Conservation (phyloP, 1,284 basidiomycete species). For the Ganoderma multipileum region DNA sequence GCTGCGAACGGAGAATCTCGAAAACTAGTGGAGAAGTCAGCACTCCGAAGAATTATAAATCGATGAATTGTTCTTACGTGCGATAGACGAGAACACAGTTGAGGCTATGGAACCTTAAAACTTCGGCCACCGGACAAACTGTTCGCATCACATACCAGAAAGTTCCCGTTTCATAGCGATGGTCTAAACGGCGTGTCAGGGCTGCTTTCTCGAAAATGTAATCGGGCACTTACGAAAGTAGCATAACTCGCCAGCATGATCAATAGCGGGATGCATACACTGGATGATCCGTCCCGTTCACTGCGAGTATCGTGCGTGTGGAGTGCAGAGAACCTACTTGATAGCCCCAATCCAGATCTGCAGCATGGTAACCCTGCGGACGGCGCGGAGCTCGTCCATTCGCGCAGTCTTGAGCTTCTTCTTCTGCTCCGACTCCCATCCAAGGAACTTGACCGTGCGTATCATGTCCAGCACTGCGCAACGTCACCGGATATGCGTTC, state of each 20-base stretch:
- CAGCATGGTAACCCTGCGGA: constrained; percentile 6
- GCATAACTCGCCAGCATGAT: constrained; percentile 75
- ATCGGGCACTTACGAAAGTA: constrained; percentile 48
- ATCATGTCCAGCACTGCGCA: constrained; percentile 17
- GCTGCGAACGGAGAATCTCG: constrained; percentile 6
- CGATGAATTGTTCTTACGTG: constrained; percentile 31
- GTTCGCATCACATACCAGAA: constrained; percentile 34
- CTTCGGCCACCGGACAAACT: neutral
- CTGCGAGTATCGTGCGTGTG: too few relatives aligned
- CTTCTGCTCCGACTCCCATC: constrained; percentile 14
- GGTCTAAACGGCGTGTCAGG: constrained; percentile 36
- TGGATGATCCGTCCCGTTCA: neutral
- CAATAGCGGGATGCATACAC: constrained; percentile 56
- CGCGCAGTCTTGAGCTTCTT: neutral
- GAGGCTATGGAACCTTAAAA: constrained; percentile 35
- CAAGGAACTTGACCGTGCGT: constrained; percentile 18
- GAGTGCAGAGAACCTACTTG: constrained; percentile 7
- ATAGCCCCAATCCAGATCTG: constrained; percentile 19
- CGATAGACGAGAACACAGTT: constrained; percentile 47
- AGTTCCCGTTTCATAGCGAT: constrained; percentile 33
- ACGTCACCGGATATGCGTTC: neutral
- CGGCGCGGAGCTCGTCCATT: constrained; percentile 11
- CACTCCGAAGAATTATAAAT: too few relatives aligned
- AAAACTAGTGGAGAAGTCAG: neutral
- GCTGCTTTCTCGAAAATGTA: neutral